Evolutionary conservation across 495 filamentous ascomycete species (phyloP), one percentile per base, ranked within the genome.

Genomic region (Parathielavia hyrcaniae): DNA sequence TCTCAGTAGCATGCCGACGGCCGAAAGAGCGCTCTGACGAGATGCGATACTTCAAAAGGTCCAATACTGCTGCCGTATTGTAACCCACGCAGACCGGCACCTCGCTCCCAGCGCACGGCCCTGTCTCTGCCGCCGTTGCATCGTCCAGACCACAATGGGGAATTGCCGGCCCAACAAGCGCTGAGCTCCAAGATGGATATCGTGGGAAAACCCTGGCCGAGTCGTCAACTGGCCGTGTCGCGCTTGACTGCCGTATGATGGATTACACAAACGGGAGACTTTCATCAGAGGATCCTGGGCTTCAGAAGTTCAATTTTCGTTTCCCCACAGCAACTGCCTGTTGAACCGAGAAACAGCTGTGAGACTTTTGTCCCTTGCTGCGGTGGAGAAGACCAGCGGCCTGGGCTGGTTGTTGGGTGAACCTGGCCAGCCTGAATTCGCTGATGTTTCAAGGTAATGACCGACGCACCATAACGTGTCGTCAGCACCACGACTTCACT

Each of bases 391-490:
- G 50, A 26, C 52, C 57, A 57, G 52, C 41, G 52, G 14, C 23
- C 17, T 23, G 43, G 14, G 60, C 43, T 26, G 49, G 44, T 34
- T 16, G n/a, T 51, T 51, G 26, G 26, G 50, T 40, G 23, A 43
- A 55, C 58, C 58, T 50, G 50, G 55, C 62, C 55, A 59, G 53
- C 45, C 43, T 19, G 13, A 23, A 34, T 19, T 39, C 55, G 56
- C 53, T 57, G 49, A 38, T 35, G 62, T 67, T 67, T 67, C 64
- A 64, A 26, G 17, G 53, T 57, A 51, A 60, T 67, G 48, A 52
- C 50, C 13, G 22, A 32, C 36, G 22, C 23, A 48, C 16, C 38
- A n/a, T 17, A 35, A 17, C n/a, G 30, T 36, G 14, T 34, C 17
- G 46, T 51, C 49, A 55, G 32, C 47, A 51, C 30, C 17, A 44